phyloP scores from a whole-genome alignment of 345 rosid genomes.

The Lumnitzera littorea region DNA sequence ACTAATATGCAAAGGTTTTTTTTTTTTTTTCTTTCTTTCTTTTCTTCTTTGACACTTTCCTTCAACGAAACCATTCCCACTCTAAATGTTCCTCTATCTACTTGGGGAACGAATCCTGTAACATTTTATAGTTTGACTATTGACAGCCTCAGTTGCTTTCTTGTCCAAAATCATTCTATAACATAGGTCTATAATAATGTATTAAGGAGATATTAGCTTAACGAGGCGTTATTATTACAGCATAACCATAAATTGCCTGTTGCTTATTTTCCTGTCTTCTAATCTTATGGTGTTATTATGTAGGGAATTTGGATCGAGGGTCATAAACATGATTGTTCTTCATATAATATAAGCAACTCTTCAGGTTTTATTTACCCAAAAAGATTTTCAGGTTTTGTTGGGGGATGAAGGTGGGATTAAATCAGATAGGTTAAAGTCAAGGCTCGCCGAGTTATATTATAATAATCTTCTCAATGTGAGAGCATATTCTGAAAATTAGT shows the following conservation, averaged over 20 bases:
- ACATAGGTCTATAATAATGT: too few species aligned
- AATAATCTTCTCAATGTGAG: conserved; percentile 54
- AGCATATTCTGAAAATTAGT: conserved; percentile 13
- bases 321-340: conserved; percentile 8
- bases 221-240: too few species aligned
- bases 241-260: too few species aligned
- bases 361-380: too few species aligned
- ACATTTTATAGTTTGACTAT: neutral
- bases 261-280: too few species aligned
- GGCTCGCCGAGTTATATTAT: conserved; percentile 59
- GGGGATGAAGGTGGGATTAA: conserved; percentile 61
- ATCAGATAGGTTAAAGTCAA: conserved; percentile 49
- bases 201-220: too few species aligned
- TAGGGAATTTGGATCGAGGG: too few species aligned
- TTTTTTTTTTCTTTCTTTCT: neutral
- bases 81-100: neutral
- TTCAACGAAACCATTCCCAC: neutral
- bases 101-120: neutral
- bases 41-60: neutral
- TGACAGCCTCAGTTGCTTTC: neutral
- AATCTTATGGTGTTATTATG: too few species aligned
- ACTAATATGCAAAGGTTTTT: conserved; percentile 78
- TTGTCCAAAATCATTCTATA: too few species aligned
- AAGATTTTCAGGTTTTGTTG: conserved; percentile 42
- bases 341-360: too few species aligned